A percentile compares a stretch with the other conserved stretches of the same genome.
Conservation (phyloP, 306 rosid species). For the Vachellia pachyceras region DNA sequence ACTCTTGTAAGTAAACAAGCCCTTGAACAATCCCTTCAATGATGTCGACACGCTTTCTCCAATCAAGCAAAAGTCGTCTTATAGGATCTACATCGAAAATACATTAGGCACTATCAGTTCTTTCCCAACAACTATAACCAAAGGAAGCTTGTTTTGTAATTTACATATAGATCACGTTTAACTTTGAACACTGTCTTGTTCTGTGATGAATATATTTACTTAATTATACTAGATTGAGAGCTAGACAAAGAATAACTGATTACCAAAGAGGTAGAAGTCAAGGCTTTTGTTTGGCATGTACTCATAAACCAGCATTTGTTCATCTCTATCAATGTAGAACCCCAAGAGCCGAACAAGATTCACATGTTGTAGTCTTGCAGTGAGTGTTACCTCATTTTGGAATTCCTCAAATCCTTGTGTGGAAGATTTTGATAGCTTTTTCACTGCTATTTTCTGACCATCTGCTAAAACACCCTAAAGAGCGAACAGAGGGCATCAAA, state of each 20-base stretch:
- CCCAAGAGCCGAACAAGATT: background rate
- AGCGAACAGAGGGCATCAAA: no score
- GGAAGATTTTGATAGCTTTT: slow-evolving; percentile 54
- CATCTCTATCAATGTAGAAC: background rate
- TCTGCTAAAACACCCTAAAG: background rate
- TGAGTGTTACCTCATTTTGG: slow-evolving; percentile 48
- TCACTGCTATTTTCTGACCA: slow-evolving; percentile 55
- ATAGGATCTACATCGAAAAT: background rate
- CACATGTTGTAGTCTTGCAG: no score
- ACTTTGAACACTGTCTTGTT: no score
- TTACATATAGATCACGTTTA: no score
- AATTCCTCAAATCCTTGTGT: slow-evolving; percentile 59
- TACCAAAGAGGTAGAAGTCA: background rate
- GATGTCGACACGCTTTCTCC: background rate
- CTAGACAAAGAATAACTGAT: background rate
- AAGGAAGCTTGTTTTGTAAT: background rate
- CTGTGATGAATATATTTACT: no score
- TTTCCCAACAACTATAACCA: no score
- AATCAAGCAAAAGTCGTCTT: background rate
- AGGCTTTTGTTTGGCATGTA: background rate
- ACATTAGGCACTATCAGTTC: no score
- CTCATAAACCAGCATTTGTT: background rate
- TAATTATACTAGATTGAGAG: background rate
- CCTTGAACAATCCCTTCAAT: background rate
- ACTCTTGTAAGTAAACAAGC: background rate